Conservation (phyloP, 345 rosid genomes). For the Citrus glauca region DNA sequence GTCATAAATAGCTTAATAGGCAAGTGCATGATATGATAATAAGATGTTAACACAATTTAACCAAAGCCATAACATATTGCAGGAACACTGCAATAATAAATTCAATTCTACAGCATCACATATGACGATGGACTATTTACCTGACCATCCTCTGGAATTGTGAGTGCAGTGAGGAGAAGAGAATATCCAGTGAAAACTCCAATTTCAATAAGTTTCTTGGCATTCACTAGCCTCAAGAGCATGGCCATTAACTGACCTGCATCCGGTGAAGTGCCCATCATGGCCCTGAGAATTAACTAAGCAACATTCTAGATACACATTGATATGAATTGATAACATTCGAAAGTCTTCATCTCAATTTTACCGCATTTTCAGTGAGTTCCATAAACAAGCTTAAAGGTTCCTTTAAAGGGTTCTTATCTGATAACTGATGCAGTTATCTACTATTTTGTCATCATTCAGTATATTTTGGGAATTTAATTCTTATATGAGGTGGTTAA, state of each 20-base stretch:
- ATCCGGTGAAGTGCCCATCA: constrained; percentile 36
- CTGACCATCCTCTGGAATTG: constrained; percentile 37
- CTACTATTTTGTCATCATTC: background rate
- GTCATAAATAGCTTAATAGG: too few species aligned
- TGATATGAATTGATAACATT: background rate
- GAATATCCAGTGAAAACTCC: constrained; percentile 63
- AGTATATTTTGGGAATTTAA: background rate
- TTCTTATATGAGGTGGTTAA: background rate
- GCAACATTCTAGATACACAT: background rate
- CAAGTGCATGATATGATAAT: too few species aligned
- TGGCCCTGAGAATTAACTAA: constrained; percentile 19
- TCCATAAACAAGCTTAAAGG: background rate
- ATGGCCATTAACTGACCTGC: constrained; percentile 41
- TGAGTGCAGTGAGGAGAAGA: constrained; percentile 40
- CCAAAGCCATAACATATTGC: background rate
- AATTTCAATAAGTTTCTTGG: constrained; percentile 44
- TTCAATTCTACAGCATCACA: background rate
- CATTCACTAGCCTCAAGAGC: constrained; percentile 38
- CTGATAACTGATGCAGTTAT: background rate
- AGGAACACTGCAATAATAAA: background rate
- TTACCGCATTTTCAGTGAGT: background rate
- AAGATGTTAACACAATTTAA: background rate
- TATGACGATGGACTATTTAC: constrained; percentile 6
- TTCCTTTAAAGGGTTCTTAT: background rate
- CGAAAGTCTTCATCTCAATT: background rate